Evolutionary conservation across 306 rosid genomes (phyloP).

Genomic region (Rosa chinensis): DNA sequence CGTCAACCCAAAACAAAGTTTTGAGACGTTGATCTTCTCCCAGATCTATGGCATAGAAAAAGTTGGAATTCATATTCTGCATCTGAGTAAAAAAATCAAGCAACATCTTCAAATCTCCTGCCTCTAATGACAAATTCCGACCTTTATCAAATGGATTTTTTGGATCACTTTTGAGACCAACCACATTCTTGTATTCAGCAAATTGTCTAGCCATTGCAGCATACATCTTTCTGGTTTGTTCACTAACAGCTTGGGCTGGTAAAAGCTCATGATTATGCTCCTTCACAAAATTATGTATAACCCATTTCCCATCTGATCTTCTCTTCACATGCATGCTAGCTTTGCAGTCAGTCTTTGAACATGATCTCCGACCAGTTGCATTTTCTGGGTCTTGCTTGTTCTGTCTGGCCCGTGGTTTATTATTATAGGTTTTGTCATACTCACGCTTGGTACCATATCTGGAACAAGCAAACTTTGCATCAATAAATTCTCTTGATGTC

Average conservation of each 20-base stretch:
- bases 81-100: constrained; percentile 75
- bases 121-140: constrained; percentile 75
- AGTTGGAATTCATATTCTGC: constrained; percentile 84
- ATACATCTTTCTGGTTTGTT: constrained; percentile 95
- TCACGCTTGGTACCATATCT: constrained; percentile 96
- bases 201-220: constrained; percentile 99
- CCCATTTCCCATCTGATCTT: constrained; percentile 96
- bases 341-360: constrained; percentile 97
- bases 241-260: constrained; percentile 99
- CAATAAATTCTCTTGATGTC: constrained; percentile 95
- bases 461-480: constrained; percentile 99
- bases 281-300: constrained; percentile 91
- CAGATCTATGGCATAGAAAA: constrained; percentile 80
- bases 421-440: constrained; percentile 79
- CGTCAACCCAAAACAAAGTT: constrained; percentile 89
- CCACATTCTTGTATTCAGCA: constrained; percentile 94
- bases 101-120: constrained; percentile 71
- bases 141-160: constrained; percentile 84
- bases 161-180: constrained; percentile 76
- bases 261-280: constrained; percentile 94
- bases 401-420: constrained; percentile 88
- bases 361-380: constrained; percentile 86
- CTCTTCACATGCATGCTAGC: constrained; percentile 99
- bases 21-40: constrained; percentile 89
- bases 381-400: constrained; percentile 88